phyloP scores from a whole-genome alignment of 2,329 filamentous ascomycete species.

The Iodosphaeria phyllophila region DNA sequence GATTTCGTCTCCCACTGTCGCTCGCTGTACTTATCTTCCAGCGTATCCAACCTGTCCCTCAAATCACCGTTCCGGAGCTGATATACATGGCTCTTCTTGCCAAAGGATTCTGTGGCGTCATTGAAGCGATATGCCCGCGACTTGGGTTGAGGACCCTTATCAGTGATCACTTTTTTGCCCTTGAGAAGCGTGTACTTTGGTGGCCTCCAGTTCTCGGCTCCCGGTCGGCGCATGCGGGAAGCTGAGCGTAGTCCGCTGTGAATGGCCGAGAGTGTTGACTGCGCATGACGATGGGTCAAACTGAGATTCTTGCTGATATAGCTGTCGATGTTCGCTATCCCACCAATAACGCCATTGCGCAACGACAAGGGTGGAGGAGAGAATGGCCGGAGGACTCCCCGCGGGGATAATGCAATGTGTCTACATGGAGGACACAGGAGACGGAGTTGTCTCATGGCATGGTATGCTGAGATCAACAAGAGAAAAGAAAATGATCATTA shows the following conservation, averaged over 20 bases:
- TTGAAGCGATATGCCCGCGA: conserved; percentile 32
- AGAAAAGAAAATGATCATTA: conserved; percentile 4
- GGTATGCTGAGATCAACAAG: conserved; percentile 1
- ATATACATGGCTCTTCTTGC: conserved; percentile 36
- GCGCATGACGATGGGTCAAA: too few relatives aligned
- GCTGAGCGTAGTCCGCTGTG: conserved; percentile 38
- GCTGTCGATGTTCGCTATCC: too few relatives aligned
- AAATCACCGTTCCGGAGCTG: conserved; percentile 27
- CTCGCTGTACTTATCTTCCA: too few relatives aligned
- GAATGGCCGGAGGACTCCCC: conserved; percentile 4
- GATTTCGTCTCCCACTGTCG: too few relatives aligned
- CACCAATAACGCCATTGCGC: too few relatives aligned
- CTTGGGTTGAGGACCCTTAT: conserved; percentile 19
- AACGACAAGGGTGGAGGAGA: too few relatives aligned
- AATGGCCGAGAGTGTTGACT: conserved; percentile 50
- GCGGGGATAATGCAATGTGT: conserved; percentile 6
- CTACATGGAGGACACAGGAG: conserved; percentile 11
- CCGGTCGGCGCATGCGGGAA: conserved; percentile 1
- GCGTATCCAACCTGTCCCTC: conserved; percentile 11
- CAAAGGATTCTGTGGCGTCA: conserved; percentile 27
- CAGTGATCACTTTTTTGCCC: conserved; percentile 32
- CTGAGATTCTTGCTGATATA: too few relatives aligned
- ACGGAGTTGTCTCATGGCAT: conserved; percentile 11
- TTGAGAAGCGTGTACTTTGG: conserved; percentile 20
- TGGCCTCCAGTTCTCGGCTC: conserved; percentile 5